These are phyloP conservation scores for Chlorella sp. DNA, from an alignment of 139 green algal genomes.

Conservation along the genomic window DNA sequence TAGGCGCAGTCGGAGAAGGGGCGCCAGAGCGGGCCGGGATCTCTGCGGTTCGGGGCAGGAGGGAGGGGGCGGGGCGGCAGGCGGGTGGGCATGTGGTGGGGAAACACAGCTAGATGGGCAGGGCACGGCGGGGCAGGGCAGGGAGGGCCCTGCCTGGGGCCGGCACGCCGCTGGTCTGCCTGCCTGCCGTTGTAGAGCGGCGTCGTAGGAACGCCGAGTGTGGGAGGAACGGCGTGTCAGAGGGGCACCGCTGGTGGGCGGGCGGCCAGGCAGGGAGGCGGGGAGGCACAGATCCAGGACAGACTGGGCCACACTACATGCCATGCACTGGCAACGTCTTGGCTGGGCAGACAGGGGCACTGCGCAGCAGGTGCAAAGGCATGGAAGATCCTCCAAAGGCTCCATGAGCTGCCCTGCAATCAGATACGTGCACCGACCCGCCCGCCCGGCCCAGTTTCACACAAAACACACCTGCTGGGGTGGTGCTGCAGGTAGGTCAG, in stretches of 20 bases:
- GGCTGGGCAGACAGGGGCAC: no score
- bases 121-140: background rate
- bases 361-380: no score
- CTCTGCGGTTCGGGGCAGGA: background rate
- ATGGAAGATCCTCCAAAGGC: no score
- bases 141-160: background rate
- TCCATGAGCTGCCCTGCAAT: background rate
- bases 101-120: background rate
- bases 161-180: background rate
- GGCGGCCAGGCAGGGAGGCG: no score
- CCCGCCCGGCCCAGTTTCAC: no score
- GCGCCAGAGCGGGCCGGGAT: background rate
- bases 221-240: background rate
- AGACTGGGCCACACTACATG: no score
- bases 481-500: slow-evolving; percentile 2
- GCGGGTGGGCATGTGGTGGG: background rate
- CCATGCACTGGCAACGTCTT: no score
- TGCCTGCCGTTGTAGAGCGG: background rate
- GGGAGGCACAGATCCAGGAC: no score
- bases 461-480: background rate
- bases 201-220: background rate
- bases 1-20: background rate
- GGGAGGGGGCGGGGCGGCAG: background rate
- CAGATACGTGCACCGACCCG: background rate
- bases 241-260: no score